Percentiles rank a stretch among this genome's conserved stretches.
Evolutionary conservation across 2,329 filamentous ascomycete genomes (phyloP).

Genomic region (Xylariomycetidae sp.): DNA sequence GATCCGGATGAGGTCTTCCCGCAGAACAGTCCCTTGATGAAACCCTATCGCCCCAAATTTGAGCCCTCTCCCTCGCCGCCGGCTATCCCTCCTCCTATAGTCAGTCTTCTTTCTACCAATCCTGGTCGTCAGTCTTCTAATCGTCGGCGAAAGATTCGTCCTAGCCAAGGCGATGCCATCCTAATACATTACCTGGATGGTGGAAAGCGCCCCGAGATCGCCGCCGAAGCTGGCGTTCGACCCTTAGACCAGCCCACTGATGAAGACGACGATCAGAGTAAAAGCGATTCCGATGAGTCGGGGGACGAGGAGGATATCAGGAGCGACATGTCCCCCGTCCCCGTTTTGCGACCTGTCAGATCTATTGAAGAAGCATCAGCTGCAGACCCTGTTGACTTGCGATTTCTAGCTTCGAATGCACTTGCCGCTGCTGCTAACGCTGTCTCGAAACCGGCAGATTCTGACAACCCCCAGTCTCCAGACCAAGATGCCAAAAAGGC

Average conservation of each 20-base stretch:
- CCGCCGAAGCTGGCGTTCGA: slow-evolving; percentile 48
- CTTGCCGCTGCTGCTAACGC: slow-evolving; percentile 19
- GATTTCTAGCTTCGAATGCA: slow-evolving; percentile 23
- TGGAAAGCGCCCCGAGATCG: slow-evolving; percentile 62
- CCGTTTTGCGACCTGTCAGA: slow-evolving; percentile 11
- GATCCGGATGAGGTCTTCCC: slow-evolving; percentile 44
- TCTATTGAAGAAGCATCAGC: slow-evolving; percentile 12
- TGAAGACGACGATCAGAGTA: slow-evolving; percentile 37
- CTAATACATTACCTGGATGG: slow-evolving; percentile 61
- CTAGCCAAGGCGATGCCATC: slow-evolving; percentile 60
- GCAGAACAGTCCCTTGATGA: slow-evolving; percentile 35
- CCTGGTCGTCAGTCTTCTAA: slow-evolving; percentile 43
- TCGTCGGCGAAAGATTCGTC: slow-evolving; percentile 48
- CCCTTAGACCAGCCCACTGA: slow-evolving; percentile 45
- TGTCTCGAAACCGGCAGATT: slow-evolving; percentile 15
- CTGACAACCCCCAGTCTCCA: slow-evolving; percentile 11
- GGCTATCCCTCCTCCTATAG: slow-evolving; percentile 37
- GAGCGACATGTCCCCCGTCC: slow-evolving; percentile 27
- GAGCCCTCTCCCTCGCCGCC: slow-evolving; percentile 49
- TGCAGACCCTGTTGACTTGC: slow-evolving; percentile 18
- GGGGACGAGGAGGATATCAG: slow-evolving; percentile 26
- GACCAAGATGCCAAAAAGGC: slow-evolving; percentile 11
- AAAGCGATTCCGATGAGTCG: slow-evolving; percentile 21
- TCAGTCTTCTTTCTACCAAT: slow-evolving; percentile 36
- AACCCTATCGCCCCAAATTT: slow-evolving; percentile 38